Percentiles rank a stretch among this genome's conserved stretches.
Conservation (phyloP, 768 basidiomycete genomes). For the Coprinellus aureogranulatus region DNA sequence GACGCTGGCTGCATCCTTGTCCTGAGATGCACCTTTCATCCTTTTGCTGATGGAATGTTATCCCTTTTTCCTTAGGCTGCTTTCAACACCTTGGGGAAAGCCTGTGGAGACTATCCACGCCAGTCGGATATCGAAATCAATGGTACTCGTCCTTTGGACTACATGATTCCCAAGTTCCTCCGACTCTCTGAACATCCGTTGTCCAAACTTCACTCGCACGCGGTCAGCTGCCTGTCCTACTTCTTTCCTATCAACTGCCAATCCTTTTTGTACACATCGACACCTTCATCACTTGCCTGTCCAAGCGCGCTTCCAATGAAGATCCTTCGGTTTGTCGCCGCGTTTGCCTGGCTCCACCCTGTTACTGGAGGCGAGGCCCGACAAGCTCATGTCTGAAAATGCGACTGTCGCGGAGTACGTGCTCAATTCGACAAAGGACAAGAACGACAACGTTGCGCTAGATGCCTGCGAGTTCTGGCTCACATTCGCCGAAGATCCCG, state of each 20-base stretch:
- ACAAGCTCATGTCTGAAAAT: slow-evolving; percentile 97
- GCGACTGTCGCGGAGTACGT: slow-evolving; percentile 95
- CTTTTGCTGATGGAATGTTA: slow-evolving; percentile 10
- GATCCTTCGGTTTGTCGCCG: slow-evolving; percentile 90
- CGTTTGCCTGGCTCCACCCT: slow-evolving; percentile 92
- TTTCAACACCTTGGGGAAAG: slow-evolving; percentile 91
- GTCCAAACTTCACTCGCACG: slow-evolving; percentile 89
- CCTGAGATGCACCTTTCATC: neutral
- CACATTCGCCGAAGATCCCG: slow-evolving; percentile 94
- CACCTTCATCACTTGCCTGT: slow-evolving; percentile 86
- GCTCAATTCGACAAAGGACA: slow-evolving; percentile 97
- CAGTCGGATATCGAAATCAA: slow-evolving; percentile 93
- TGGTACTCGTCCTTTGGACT: slow-evolving; percentile 90
- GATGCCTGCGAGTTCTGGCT: slow-evolving; percentile 99
- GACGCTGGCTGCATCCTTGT: neutral
- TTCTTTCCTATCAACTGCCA: slow-evolving; percentile 87
- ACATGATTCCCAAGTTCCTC: slow-evolving; percentile 95
- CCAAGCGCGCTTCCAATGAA: slow-evolving; percentile 93
- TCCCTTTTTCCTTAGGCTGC: slow-evolving; percentile 57
- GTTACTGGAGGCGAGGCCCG: slow-evolving; percentile 88
- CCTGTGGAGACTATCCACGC: slow-evolving; percentile 94
- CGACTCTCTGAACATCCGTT: slow-evolving; percentile 79
- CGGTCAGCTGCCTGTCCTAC: slow-evolving; percentile 91
- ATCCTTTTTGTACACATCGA: slow-evolving; percentile 90
- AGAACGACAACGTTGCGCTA: slow-evolving; percentile 92